Evolutionary conservation across 495 filamentous ascomycete genomes (phyloP).

Genomic region (Daldinia bambusicola): DNA sequence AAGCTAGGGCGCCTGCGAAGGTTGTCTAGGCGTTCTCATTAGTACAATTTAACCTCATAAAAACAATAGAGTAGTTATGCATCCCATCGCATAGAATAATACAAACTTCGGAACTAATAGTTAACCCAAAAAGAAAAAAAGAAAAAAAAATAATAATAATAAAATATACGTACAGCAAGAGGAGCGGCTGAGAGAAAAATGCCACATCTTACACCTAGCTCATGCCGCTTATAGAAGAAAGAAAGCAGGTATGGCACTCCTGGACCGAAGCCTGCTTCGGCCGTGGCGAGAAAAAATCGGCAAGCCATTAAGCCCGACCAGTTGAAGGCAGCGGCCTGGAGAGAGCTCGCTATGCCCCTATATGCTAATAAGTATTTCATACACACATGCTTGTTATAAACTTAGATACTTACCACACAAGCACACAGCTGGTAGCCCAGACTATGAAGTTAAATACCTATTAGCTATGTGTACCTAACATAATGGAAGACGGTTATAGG

Average conservation of each 20-base stretch:
- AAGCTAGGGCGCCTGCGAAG: slow-evolving; percentile 85
- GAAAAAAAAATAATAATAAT: too few relatives aligned
- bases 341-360: slow-evolving; percentile 67
- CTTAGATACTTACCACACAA: slow-evolving; percentile 47
- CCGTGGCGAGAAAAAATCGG: slow-evolving; percentile 72
- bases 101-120: too few relatives aligned
- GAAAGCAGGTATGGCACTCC: slow-evolving; percentile 78
- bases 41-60: background rate
- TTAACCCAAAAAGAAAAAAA: background rate
- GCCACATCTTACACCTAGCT: slow-evolving; percentile 79
- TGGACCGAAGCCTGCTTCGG: slow-evolving; percentile 76
- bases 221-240: slow-evolving; percentile 85
- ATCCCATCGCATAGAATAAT: too few relatives aligned
- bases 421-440: slow-evolving; percentile 43
- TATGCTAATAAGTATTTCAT: background rate
- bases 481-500: background rate
- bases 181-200: slow-evolving; percentile 82
- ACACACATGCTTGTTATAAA: slow-evolving; percentile 25
- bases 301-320: slow-evolving; percentile 74
- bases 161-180: slow-evolving; percentile 60
- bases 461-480: slow-evolving; percentile 1
- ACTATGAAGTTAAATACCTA: slow-evolving; percentile 1
- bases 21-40: slow-evolving; percentile 57
- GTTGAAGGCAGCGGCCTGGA: slow-evolving; percentile 68
- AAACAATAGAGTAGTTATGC: too few relatives aligned